Base-by-base conservation (phyloP, 2,329 filamentous ascomycete genomes). In the Scedosporium boydii region DNA sequence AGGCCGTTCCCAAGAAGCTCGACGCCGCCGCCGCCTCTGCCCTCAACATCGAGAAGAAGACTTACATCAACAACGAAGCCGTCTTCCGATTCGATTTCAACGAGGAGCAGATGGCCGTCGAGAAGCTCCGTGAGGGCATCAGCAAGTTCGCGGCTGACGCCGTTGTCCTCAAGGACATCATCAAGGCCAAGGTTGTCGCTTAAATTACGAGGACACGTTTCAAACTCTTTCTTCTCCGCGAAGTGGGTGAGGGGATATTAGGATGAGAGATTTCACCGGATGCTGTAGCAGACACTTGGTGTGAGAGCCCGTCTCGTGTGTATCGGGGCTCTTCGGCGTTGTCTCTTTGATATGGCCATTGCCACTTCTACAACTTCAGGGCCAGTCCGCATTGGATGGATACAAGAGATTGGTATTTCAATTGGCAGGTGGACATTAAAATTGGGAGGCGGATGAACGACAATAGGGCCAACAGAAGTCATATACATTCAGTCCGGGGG, bases 71-170 rank as follows among this genome's bases (percentile, higher is more conserved):
- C 74, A 82, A 95, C 78, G 95, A 99, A 86, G 72, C 92, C 61
- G 73, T 79, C 59, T 99, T 98, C 93, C 92, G 95, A 77, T 99
- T 97, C 83, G 90, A 93, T 80, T 96, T 99, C 87, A 99, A 99
- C 85, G 95, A 99, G 85, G 92, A 99, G 74, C 89, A 93, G 78
- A 99, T 99, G 95, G 95, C 91, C 67, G 91, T 96, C 69, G 93
- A 98, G 88, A 99, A 99, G 89, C 87, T 99, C 71, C 90, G 93
- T 66, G 95, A 99, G 82, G 95, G 95, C 80, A 99, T 99, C 84
- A 96, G 91, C 84, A 97, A 97, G 83, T 99, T 99, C 74, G 93
- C 95, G 64, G 95, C 95, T 70, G 95, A 99, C 74, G 93, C 95
- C 69, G 81, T 93, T 68, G 96, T 91, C 64, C 87, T 99, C 71